phyloP scores from a whole-genome alignment of 1,284 basidiomycete species.

The Acaromyces ingoldii region DNA sequence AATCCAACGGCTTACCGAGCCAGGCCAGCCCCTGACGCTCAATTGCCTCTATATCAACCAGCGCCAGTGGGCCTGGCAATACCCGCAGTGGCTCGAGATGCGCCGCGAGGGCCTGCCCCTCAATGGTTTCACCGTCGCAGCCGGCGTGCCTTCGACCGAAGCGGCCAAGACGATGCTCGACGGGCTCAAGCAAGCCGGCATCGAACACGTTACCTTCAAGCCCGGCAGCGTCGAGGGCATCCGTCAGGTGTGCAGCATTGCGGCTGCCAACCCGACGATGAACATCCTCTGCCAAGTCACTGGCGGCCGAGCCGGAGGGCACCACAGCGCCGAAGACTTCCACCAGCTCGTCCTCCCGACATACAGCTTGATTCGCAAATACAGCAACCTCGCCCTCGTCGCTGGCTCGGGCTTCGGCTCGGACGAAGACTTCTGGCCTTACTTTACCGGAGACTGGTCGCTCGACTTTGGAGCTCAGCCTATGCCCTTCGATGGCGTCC shows the following conservation, averaged over 20 bases:
- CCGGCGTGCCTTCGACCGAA: constrained; percentile 85
- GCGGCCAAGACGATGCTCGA: constrained; percentile 89
- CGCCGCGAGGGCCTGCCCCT: constrained; percentile 87
- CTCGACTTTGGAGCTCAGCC: constrained; percentile 76
- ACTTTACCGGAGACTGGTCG: constrained; percentile 94
- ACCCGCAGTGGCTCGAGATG: constrained; percentile 96
- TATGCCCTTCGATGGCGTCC: constrained; percentile 97
- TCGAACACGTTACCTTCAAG: constrained; percentile 95
- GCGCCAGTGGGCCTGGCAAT: constrained; percentile 88
- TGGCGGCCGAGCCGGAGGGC: constrained; percentile 96
- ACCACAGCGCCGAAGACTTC: constrained; percentile 98
- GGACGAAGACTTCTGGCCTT: constrained; percentile 93
- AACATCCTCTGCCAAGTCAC: constrained; percentile 99
- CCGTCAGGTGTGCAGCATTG: constrained; percentile 92
- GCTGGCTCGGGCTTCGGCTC: constrained; percentile 96
- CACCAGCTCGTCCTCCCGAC: constrained; percentile 91
- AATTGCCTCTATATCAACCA: constrained; percentile 98
- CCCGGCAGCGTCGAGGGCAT: constrained; percentile 96
- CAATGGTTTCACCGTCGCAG: constrained; percentile 96
- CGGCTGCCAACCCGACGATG: constrained; percentile 87
- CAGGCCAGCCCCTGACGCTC: constrained; percentile 66
- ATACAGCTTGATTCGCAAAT: constrained; percentile 81
- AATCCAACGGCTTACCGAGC: constrained; percentile 31
- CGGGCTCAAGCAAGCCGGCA: constrained; percentile 69
- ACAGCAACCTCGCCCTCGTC: constrained; percentile 81